Evolutionary conservation across 306 rosid genomes (phyloP).

Genomic region (Gynostemma pentaphyllum): DNA sequence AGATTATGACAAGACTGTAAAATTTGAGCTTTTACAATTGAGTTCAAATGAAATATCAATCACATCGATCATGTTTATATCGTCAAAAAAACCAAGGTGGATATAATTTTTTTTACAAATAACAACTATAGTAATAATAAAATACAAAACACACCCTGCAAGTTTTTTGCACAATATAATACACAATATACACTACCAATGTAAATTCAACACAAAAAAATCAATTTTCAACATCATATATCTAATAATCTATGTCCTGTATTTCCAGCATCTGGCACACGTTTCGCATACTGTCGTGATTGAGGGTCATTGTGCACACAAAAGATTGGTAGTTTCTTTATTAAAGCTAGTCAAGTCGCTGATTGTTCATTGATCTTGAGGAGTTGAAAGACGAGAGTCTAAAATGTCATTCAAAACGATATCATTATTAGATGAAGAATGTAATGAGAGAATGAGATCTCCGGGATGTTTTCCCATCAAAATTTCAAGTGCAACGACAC

Average conservation of each 20-base stretch:
- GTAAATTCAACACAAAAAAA: too few species aligned
- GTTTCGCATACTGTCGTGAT: conserved; percentile 1
- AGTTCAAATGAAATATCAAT: too few species aligned
- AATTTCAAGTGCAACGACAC: conserved; percentile 1
- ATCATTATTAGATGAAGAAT: neutral
- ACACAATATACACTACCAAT: too few species aligned
- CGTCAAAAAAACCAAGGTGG: too few species aligned
- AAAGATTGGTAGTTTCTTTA: conserved; percentile 1
- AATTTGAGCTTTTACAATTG: too few species aligned
- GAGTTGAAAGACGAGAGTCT: neutral
- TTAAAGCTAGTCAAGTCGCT: neutral
- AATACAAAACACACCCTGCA: too few species aligned
- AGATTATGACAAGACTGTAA: too few species aligned
- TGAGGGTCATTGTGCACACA: neutral
- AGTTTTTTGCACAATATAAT: too few species aligned
- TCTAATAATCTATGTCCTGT: neutral
- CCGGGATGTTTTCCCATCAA: conserved; percentile 5
- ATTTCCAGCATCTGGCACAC: neutral
- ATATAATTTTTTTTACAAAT: too few species aligned
- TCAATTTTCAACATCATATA: too few species aligned
- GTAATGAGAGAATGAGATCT: neutral
- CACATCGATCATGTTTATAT: too few species aligned
- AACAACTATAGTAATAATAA: too few species aligned
- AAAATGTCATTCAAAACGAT: neutral
- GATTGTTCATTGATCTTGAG: neutral